These are phyloP conservation scores for Stachybotrys chartarum DNA, from an alignment of 2,329 filamentous ascomycete genomes.

Conservation along the genomic window DNA sequence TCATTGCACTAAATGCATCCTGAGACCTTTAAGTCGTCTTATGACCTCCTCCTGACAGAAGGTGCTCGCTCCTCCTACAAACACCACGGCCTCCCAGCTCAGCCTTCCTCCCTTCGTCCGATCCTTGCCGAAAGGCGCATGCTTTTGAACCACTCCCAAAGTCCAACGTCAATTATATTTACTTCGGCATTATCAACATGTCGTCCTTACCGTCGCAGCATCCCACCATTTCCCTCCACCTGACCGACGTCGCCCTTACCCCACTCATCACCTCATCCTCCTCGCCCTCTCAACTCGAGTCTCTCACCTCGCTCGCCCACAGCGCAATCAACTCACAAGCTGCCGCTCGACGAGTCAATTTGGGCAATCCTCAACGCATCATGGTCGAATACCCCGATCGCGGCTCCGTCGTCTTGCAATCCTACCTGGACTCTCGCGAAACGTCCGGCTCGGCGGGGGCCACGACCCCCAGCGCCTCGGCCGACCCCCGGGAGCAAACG, in stretches of 20 bases:
- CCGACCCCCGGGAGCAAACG: conserved; percentile 4
- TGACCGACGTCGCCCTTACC: conserved; percentile 49
- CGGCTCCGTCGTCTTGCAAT: conserved; percentile 35
- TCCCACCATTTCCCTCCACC: conserved; percentile 46
- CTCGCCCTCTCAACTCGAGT: conserved; percentile 34
- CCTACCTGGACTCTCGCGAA: conserved; percentile 35
- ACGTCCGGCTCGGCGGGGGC: conserved; percentile 3
- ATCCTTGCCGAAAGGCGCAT: not conserved
- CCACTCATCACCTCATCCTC: conserved; percentile 49
- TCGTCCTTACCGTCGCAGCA: conserved; percentile 37
- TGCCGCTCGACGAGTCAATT: conserved; percentile 42
- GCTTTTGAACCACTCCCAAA: not conserved
- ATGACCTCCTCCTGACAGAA: not conserved
- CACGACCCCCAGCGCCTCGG: not conserved
- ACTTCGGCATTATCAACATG: conserved; percentile 17
- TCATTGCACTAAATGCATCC: not conserved
- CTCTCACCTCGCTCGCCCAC: conserved; percentile 45
- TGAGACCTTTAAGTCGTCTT: not conserved
- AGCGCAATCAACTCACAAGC: conserved; percentile 47
- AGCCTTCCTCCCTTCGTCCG: not conserved
- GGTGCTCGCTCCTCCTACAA: not conserved
- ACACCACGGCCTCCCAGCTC: not conserved
- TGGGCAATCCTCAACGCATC: conserved; percentile 48
- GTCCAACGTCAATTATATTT: not conserved
- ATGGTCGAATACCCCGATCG: conserved; percentile 48